These are phyloP conservation scores for Erythrobasidium hasegawianum DNA, from an alignment of 1,284 basidiomycete genomes.

Conservation along the genomic window DNA sequence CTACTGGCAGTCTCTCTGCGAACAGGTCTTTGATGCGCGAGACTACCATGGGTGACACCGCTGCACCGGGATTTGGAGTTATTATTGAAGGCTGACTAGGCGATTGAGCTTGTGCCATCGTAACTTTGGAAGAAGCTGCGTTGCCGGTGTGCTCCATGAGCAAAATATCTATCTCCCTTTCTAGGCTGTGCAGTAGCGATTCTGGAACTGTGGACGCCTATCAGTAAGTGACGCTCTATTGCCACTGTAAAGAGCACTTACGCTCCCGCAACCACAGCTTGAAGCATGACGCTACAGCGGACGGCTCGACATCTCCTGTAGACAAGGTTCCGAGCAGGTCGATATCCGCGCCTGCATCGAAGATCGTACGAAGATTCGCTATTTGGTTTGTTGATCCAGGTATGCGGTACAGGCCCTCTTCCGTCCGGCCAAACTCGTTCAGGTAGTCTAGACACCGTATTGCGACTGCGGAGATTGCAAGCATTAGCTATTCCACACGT, in stretches of 20 bases:
- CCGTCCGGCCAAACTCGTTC: slow-evolving; percentile 69
- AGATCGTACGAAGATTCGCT: slow-evolving; percentile 67
- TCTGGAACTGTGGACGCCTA: slow-evolving; percentile 40
- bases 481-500: background rate
- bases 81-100: background rate
- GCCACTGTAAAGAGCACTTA: slow-evolving; percentile 45
- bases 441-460: slow-evolving; percentile 75
- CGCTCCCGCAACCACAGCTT: slow-evolving; percentile 55
- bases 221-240: background rate
- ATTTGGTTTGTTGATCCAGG: slow-evolving; percentile 72
- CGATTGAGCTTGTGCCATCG: slow-evolving; percentile 30
- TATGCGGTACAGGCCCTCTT: slow-evolving; percentile 68
- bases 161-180: slow-evolving; percentile 36
- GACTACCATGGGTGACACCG: slow-evolving; percentile 25
- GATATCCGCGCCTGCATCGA: slow-evolving; percentile 63
- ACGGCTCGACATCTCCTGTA: slow-evolving; percentile 40
- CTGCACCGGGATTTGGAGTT: background rate
- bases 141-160: slow-evolving; percentile 37
- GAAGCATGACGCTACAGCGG: slow-evolving; percentile 67
- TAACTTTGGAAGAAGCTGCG: slow-evolving; percentile 37
- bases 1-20: slow-evolving; percentile 32
- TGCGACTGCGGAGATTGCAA: slow-evolving; percentile 57
- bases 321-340: slow-evolving; percentile 40
- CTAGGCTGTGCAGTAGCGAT: slow-evolving; percentile 37
- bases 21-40: slow-evolving; percentile 37